Percentiles rank a stretch among this genome's conserved stretches.
phyloP scores from a whole-genome alignment of 192 early-diverging fungal genomes.

The Gaertneriomyces sp. region DNA sequence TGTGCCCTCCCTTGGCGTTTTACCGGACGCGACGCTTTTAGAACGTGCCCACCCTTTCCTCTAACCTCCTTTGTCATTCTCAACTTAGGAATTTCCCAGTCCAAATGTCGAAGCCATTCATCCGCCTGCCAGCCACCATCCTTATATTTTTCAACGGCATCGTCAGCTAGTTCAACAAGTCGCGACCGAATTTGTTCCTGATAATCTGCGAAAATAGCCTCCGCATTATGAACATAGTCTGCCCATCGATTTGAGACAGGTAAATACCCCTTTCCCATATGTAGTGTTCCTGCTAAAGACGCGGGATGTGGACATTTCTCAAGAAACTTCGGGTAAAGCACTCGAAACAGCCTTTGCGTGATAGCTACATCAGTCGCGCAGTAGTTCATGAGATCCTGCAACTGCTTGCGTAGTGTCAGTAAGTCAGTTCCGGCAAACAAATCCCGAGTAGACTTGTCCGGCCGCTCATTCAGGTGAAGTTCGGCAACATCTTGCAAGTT shows the following conservation, averaged over 20 bases:
- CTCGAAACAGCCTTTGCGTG: conserved; percentile 70
- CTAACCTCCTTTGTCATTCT: conserved; percentile 35
- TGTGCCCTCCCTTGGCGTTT: conserved; percentile 40
- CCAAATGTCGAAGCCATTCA: conserved; percentile 78
- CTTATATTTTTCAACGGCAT: conserved; percentile 17
- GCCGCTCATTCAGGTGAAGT: conserved; percentile 64
- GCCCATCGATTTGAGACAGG: conserved; percentile 80
- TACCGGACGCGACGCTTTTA: conserved; percentile 47
- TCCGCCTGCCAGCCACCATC: conserved; percentile 42
- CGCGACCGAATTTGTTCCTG: conserved; percentile 51
- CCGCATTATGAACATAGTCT: conserved; percentile 60
- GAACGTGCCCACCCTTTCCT: conserved; percentile 23
- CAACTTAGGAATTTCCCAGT: conserved; percentile 49
- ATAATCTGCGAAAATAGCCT: conserved; percentile 50
- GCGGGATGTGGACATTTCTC: conserved; percentile 89
- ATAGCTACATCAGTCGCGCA: conserved; percentile 83
- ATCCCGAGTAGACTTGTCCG: conserved; percentile 37
- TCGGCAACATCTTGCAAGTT: conserved; percentile 72
- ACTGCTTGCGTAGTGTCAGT: conserved; percentile 49
- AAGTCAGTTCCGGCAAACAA: conserved; percentile 31
- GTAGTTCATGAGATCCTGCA: conserved; percentile 70
- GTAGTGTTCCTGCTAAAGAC: conserved; percentile 85
- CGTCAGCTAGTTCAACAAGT: conserved; percentile 45
- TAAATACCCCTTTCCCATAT: conserved; percentile 83
- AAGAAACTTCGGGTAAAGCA: conserved; percentile 66